Conservation (phyloP, 1,284 basidiomycete species). For the Ceratobasidium sp. region DNA sequence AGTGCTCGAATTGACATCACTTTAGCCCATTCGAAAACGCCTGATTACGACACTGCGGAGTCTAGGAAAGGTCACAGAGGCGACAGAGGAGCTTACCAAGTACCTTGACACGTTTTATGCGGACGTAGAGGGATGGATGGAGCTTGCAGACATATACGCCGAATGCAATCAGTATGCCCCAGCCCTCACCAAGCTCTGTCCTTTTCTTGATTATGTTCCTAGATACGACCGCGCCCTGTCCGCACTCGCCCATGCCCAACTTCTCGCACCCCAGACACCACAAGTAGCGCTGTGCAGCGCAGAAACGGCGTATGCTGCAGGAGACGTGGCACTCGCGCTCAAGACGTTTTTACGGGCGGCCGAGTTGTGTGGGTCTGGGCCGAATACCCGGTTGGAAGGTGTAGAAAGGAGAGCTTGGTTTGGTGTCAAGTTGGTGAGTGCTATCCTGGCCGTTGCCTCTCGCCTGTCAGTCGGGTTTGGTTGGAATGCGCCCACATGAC, state of each 20-base stretch:
- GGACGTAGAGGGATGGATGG: constrained; percentile 92
- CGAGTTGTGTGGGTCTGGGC: constrained; percentile 65
- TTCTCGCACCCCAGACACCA: constrained; percentile 86
- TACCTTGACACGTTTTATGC: constrained; percentile 94
- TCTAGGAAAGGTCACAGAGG: constrained; percentile 69
- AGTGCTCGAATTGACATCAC: neutral
- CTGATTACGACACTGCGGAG: constrained; percentile 76
- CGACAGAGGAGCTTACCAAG: constrained; percentile 78
- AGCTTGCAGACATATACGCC: constrained; percentile 90
- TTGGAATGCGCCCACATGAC: too few relatives aligned
- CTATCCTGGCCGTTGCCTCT: neutral
- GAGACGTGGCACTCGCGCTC: constrained; percentile 74
- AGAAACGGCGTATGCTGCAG: constrained; percentile 86
- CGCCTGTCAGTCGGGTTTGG: too few relatives aligned
- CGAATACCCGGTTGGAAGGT: constrained; percentile 46
- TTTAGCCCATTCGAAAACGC: constrained; percentile 84
- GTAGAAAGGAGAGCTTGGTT: constrained; percentile 74
- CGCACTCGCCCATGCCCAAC: constrained; percentile 81
- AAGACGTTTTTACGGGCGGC: constrained; percentile 84
- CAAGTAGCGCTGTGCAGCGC: constrained; percentile 85
- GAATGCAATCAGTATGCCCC: constrained; percentile 75
- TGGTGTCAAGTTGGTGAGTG: constrained; percentile 82
- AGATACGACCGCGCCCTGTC: constrained; percentile 76
- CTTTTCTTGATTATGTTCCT: constrained; percentile 26
- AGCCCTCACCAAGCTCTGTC: constrained; percentile 4